Evolutionary conservation across 106 monocot genomes (phyloP), one percentile per base, ranked within the genome.

Genomic region (Allium fistulosum): DNA sequence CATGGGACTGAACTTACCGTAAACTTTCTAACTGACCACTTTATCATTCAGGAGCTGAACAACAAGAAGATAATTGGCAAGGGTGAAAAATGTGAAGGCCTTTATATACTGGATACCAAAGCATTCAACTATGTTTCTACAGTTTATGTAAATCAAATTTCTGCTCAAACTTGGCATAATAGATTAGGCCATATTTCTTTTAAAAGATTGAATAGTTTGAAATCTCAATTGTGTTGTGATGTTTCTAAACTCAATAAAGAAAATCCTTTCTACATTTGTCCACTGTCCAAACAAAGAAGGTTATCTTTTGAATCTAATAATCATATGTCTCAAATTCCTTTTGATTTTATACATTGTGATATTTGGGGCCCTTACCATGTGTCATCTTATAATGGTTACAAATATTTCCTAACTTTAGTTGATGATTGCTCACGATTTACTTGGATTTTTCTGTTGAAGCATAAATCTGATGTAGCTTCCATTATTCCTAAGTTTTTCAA

Each of bases 381-480:
- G 13, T 13, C 49, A 48, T 66, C 49, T 46, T 13, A 17, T 66
- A 48, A 12, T 66, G 66, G 66, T 47, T 11, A 46, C 8, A 10
- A 15, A 14, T 66, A 66, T 48, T 66, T 66, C 50, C 16, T 66
- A 13, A 66, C 66, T 11, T 48, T 66, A 48, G 49, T 66, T 2
- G 49, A 66, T 47, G 66, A 66, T 47, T 66, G 10, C 47, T n/a
- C 66, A 48, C 15, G 1, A 16, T 66, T 49, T 48, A 66, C 66
- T 46, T 66, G 66, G 48, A 48, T 66, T 14, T 66, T 11, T 66
- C 47, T 66, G 16, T 48, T 66, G 49, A 11, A 17, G 17, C 10
- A 66, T 13, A 66, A 66, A 49, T 28, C 28, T 28, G 11, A n/a
- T 22, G 66, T 48, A 13, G 14, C 66, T 15, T 17, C 11, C 47